Base-by-base conservation (phyloP, 2,329 filamentous ascomycete species). In the Penicillium glabrum region DNA sequence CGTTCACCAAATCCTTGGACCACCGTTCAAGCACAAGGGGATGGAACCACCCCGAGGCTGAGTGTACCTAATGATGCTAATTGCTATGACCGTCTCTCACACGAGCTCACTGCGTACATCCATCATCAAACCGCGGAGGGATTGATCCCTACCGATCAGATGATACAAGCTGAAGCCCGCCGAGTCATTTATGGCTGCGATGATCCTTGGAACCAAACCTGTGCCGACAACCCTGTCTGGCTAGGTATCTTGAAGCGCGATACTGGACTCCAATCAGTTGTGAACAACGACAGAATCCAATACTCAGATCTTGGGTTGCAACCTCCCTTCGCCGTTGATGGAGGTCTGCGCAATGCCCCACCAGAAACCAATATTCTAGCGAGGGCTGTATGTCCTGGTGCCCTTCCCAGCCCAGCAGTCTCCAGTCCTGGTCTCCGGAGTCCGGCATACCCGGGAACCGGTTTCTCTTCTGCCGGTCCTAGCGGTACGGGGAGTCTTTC, bases 161-260 rank as follows among this genome's bases (percentile, higher is more conserved):
- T 71, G 68, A 60, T 75, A 41, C 73, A 75, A 60, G 65, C 72
- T 23, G 66, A 75, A 56, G 72, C 62, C 46, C 73, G 73, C 39
- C 61, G 58, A 51, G 63, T 73, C 8, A 69, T 75, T 46, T 75
- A 75, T 52, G 70, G 27, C 23, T 33, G 66, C 16, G 66, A 71
- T 54, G 72, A 75, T 33, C 66, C 65, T n/a, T 75, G 72, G 72
- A 74, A 75, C 50, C 72, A 78, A 64, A 80, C 78, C 4, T 76
- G 76, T 54, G 78, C 78, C 8, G 78, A 80, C 60, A 79, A 79
- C 49, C 67, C 73, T n/a, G 65, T 74, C 10, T 80, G 78, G 78
- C 67, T 80, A 11, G 72, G 72, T 54, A 65, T 78, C 26, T 62
- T 80, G 51, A 80, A 80, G 61, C 74, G 73, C 10, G 74, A 79